Base-by-base conservation (phyloP, 108 stramenopile genomes). In the Nannochloropsis salina region DNA sequence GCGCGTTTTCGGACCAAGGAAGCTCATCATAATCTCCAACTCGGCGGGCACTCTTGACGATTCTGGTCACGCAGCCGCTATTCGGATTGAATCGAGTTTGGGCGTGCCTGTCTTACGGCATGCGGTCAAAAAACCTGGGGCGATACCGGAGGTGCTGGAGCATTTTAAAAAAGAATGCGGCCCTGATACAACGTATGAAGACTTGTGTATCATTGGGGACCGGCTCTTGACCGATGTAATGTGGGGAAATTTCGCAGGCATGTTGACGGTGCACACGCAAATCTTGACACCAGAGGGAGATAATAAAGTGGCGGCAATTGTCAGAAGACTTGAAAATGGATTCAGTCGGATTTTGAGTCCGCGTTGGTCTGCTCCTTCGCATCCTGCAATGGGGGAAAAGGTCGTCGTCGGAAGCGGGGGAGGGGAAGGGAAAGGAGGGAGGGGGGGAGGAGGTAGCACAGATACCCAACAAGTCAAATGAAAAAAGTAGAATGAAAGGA, bases 161-260 rank as follows among this genome's bases (percentile, higher is more conserved):
- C 95, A 95, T 88, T 96, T 97, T 90, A 90, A 85, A 12, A 87
- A 91, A 83, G 80, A 81, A 84, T 42, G 45, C 42, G 45, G 44
- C 1, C 40, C 22, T 80, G 11, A 41, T 2, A 42, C 44, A 11
- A 41, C 22, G 8, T 45, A 45, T 20, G 84, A 88, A 41, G 85
- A 93, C 94, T 10, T 93, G 92, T 43, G 81, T 86, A 94, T 97
- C 93, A 93, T 97, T 44, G 97, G 97, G 31, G 97, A 97, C 93
- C 92, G 97, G 86, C 84, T 97, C 12, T 89, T 96, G 87, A 97
- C 97, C 1, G 97, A 96, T 91, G 89, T 97, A 18, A 95, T 97
- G 2, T 96, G 96, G 91, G 97, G 96, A 21, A 97, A 97, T 90
- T 89, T 96, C 44, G 92, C 96, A 86, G 95, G 95, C 3, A 96